Evolutionary conservation across 108 stramenopile genomes (phyloP).

Genomic region (Nannochloropsis oceanica): DNA sequence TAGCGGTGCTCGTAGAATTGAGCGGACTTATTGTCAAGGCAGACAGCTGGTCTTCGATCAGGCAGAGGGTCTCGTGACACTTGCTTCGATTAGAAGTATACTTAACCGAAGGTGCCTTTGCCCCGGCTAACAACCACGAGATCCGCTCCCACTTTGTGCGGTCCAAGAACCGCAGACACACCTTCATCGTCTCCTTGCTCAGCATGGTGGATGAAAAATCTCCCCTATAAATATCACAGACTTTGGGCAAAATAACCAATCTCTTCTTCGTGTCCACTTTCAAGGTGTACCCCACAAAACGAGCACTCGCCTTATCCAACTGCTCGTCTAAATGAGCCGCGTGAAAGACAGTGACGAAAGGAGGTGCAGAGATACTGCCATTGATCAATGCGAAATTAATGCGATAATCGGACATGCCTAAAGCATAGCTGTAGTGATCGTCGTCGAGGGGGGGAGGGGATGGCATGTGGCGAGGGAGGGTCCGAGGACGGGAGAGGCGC

Average conservation of each 20-base stretch:
- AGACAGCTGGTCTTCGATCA: neutral
- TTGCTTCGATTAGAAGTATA: neutral
- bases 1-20: neutral
- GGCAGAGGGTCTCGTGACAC: neutral
- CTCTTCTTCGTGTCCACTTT: slow-evolving; percentile 46
- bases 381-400: slow-evolving; percentile 50
- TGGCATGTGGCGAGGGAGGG: neutral
- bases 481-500: slow-evolving; percentile 44
- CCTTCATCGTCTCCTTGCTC: slow-evolving; percentile 48
- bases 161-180: slow-evolving; percentile 46
- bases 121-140: slow-evolving; percentile 1
- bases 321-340: slow-evolving; percentile 50
- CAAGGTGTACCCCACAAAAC: slow-evolving; percentile 48
- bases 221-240: slow-evolving; percentile 59
- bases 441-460: slow-evolving; percentile 48
- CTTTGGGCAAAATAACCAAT: slow-evolving; percentile 52
- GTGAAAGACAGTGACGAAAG: slow-evolving; percentile 5
- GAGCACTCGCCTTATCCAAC: slow-evolving; percentile 42
- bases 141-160: slow-evolving; percentile 5
- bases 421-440: slow-evolving; percentile 53
- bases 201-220: slow-evolving; percentile 44
- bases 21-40: too few species aligned
- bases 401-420: slow-evolving; percentile 48
- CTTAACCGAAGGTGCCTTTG: neutral
- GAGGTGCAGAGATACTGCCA: slow-evolving; percentile 20